phyloP scores from a whole-genome alignment of 2,329 filamentous ascomycete species.

The Leptographium radiaticola region DNA sequence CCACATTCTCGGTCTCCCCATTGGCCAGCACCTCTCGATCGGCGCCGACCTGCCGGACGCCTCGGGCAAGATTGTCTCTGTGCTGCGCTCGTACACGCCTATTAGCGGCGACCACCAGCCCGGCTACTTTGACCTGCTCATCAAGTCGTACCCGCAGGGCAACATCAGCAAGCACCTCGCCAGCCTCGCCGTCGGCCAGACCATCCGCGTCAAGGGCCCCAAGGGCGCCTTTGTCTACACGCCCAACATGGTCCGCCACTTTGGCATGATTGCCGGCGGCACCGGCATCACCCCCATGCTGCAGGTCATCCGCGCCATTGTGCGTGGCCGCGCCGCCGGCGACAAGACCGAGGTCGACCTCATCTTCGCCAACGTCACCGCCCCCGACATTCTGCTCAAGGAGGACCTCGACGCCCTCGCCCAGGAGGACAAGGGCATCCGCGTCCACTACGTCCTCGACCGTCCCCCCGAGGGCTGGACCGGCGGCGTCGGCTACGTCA shows the following conservation, averaged over 20 bases:
- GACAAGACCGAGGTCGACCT: constrained; percentile 85
- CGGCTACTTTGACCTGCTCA: constrained; percentile 89
- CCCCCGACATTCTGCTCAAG: constrained; percentile 82
- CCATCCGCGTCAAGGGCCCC: constrained; percentile 81
- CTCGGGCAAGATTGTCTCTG: constrained; percentile 65
- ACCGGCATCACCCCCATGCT: constrained; percentile 98
- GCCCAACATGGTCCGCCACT: constrained; percentile 90
- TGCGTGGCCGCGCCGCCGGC: constrained; percentile 63
- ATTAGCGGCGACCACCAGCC: constrained; percentile 81
- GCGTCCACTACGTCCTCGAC: constrained; percentile 91
- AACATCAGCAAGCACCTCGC: constrained; percentile 95
- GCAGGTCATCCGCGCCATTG: constrained; percentile 84
- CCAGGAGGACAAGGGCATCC: constrained; percentile 66
- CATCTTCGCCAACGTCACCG: constrained; percentile 93
- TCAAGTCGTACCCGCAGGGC: constrained; percentile 95
- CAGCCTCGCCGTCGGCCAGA: constrained; percentile 67
- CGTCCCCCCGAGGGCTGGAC: constrained; percentile 87
- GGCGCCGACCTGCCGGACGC: constrained; percentile 57
- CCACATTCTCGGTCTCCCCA: constrained; percentile 85
- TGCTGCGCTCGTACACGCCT: constrained; percentile 84
- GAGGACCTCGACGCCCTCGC: constrained; percentile 78
- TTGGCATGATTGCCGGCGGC: constrained; percentile 96
- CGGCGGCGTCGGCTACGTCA: constrained; percentile 90
- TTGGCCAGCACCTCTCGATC: constrained; percentile 98
- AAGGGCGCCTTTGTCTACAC: constrained; percentile 98